Conservation (phyloP, 2,329 filamentous ascomycete species). For the Zymoseptoria ardabiliae region DNA sequence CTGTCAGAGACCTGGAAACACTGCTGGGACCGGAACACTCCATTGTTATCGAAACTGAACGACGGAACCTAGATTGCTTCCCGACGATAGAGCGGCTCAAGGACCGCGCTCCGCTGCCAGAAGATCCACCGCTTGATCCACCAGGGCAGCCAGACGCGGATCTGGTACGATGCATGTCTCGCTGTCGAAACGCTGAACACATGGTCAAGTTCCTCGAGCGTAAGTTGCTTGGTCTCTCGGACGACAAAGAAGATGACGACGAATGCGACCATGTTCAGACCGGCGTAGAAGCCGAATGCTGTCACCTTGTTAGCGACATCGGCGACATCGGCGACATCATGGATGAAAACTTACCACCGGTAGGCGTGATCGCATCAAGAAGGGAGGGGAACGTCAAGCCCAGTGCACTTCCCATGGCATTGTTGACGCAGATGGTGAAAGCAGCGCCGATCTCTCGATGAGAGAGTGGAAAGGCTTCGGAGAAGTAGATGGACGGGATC, state of each 20-base stretch:
- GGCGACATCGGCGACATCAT: too few species aligned
- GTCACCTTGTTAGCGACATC: background rate
- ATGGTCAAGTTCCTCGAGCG: conserved; percentile 42
- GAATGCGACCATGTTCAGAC: conserved; percentile 53
- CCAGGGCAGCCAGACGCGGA: conserved; percentile 4
- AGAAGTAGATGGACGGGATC: conserved; percentile 27
- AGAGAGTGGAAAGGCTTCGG: conserved; percentile 29
- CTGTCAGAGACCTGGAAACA: background rate
- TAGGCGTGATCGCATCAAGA: conserved; percentile 41
- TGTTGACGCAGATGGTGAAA: conserved; percentile 26
- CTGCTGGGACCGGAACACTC: background rate
- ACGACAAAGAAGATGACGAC: conserved; percentile 56
- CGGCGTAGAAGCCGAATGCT: conserved; percentile 52
- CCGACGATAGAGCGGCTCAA: conserved; percentile 4
- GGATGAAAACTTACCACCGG: conserved; percentile 45
- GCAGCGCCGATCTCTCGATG: conserved; percentile 27
- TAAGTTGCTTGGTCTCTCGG: conserved; percentile 40
- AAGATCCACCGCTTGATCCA: conserved; percentile 5
- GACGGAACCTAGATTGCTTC: background rate
- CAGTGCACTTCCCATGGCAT: conserved; percentile 43
- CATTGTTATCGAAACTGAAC: background rate
- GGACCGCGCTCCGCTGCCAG: background rate
- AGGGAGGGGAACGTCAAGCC: conserved; percentile 45
- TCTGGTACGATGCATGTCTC: conserved; percentile 6
- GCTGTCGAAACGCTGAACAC: conserved; percentile 31